Evolutionary conservation across 495 filamentous ascomycete genomes (phyloP).

Genomic region (Penicillium dipodomyicola): DNA sequence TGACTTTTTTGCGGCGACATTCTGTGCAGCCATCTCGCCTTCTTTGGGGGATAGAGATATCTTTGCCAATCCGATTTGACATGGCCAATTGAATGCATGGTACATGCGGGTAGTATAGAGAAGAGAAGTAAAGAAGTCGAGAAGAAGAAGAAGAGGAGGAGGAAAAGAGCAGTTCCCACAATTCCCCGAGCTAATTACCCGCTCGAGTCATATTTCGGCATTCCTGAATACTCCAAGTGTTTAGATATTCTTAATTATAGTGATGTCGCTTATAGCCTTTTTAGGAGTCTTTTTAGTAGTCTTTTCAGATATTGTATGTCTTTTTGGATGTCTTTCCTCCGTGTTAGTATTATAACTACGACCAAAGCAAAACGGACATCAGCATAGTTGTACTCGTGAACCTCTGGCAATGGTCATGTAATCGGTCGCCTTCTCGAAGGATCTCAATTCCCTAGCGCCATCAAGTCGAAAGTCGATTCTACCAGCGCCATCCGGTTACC

Average conservation of each 20-base stretch:
- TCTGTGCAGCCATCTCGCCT: constrained; percentile 37
- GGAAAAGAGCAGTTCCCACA: neutral
- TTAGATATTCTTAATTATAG: neutral
- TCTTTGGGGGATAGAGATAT: constrained; percentile 7
- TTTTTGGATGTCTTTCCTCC: too few relatives aligned
- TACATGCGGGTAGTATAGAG: neutral
- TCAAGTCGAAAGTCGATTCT: too few relatives aligned
- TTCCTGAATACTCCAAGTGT: neutral
- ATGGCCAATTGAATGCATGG: neutral
- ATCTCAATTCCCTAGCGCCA: too few relatives aligned
- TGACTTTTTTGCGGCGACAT: constrained; percentile 37
- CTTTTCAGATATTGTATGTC: too few relatives aligned
- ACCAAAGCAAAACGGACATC: too few relatives aligned
- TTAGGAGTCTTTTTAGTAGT: neutral
- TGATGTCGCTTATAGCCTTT: neutral
- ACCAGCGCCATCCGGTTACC: too few relatives aligned
- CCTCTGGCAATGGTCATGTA: too few relatives aligned
- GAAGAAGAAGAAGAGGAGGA: neutral
- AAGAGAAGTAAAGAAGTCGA: neutral
- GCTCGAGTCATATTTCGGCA: neutral
- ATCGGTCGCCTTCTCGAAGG: too few relatives aligned
- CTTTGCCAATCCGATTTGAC: neutral
- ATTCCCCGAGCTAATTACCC: neutral
- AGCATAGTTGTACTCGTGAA: too few relatives aligned
- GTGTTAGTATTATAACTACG: too few relatives aligned